Evolutionary conservation across 1,139 yeast species (phyloP).

Genomic region (Zygosaccharomyces sapae): DNA sequence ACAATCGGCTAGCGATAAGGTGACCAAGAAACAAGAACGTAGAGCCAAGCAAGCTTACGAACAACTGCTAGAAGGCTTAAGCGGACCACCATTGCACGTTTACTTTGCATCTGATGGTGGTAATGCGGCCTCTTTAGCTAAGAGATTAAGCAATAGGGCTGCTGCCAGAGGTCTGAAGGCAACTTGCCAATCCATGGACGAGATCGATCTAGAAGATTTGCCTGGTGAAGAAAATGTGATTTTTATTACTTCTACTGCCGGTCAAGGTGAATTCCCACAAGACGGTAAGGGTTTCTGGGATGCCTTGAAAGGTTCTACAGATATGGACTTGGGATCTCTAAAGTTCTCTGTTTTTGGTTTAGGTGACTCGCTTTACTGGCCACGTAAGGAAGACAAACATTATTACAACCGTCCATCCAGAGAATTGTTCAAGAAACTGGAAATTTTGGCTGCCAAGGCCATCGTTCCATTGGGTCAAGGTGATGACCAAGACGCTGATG

Average conservation of each 20-base stretch:
- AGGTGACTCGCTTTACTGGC: slow-evolving; percentile 97
- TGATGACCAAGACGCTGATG: slow-evolving; percentile 97
- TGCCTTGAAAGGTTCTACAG: slow-evolving; percentile 61
- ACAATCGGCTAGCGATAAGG: slow-evolving; percentile 57
- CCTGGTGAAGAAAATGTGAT: slow-evolving; percentile 77
- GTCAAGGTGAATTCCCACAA: slow-evolving; percentile 97
- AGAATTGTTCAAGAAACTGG: slow-evolving; percentile 63
- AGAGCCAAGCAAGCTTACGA: slow-evolving; percentile 76
- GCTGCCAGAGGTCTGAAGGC: slow-evolving; percentile 82
- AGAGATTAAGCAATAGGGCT: slow-evolving; percentile 78
- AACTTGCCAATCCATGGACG: slow-evolving; percentile 77
- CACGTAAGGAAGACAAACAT: slow-evolving; percentile 90
- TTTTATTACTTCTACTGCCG: slow-evolving; percentile 85
- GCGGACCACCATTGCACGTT: slow-evolving; percentile 89
- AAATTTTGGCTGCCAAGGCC: slow-evolving; percentile 67
- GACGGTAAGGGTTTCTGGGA: slow-evolving; percentile 95
- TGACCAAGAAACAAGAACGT: slow-evolving; percentile 56
- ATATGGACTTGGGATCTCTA: slow-evolving; percentile 66
- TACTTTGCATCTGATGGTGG: slow-evolving; percentile 97
- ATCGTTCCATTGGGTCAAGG: slow-evolving; percentile 80
- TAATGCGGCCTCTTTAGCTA: slow-evolving; percentile 79
- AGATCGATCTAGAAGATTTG: slow-evolving; percentile 72
- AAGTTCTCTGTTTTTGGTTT: slow-evolving; percentile 79
- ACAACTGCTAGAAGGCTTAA: slow-evolving; percentile 74
- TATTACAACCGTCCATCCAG: slow-evolving; percentile 90